These are phyloP conservation scores for Sporothrix humicola DNA, from an alignment of 2,329 filamentous ascomycete species.

Conservation along the genomic window DNA sequence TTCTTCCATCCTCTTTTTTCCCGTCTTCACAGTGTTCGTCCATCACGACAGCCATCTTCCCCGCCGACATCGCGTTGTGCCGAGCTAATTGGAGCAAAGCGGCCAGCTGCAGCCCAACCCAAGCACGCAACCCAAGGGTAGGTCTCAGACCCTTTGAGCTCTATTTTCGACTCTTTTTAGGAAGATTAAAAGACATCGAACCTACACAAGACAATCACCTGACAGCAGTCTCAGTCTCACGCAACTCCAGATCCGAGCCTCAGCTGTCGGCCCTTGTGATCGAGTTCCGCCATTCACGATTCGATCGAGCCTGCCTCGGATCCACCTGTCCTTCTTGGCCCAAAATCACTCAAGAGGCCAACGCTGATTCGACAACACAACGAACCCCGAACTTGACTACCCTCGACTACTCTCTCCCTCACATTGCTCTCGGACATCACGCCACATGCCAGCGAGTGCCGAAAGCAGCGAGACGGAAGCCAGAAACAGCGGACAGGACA, in stretches of 20 bases:
- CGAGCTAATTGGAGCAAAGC: constrained; percentile 7
- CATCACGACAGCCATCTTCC: neutral
- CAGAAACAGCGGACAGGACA: neutral
- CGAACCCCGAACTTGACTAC: neutral
- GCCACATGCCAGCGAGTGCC: neutral
- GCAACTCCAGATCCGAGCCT: neutral
- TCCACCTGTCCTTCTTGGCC: neutral
- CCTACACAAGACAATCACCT: too few species aligned
- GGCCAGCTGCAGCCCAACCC: neutral
- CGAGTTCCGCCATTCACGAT: constrained; percentile 10
- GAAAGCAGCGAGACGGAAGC: neutral
- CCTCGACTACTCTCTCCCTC: neutral
- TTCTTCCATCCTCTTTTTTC: neutral
- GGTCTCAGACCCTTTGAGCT: neutral
- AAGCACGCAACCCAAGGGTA: neutral
- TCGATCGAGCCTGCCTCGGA: neutral
- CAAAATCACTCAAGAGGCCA: constrained; percentile 3
- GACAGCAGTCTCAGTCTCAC: too few species aligned
- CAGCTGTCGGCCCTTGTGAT: neutral
- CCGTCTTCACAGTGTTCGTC: neutral
- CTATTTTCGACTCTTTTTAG: neutral
- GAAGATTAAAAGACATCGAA: neutral
- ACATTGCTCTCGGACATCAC: neutral
- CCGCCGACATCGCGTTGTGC: constrained; percentile 20
- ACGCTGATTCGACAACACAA: neutral